Evolutionary conservation across 2,329 filamentous ascomycete genomes (phyloP).

Genomic region (Ascochyta pisi): DNA sequence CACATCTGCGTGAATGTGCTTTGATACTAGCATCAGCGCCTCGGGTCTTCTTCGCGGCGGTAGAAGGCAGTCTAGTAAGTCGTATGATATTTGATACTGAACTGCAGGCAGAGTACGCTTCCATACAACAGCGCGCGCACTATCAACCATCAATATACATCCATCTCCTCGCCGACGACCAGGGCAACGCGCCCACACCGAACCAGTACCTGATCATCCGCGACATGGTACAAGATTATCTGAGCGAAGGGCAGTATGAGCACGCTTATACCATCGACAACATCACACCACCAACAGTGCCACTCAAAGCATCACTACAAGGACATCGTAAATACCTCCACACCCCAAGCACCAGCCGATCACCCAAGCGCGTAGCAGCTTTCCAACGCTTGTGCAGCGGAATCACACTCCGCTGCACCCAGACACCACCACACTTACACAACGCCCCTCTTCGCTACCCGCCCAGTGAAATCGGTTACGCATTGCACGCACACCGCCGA

Average conservation of each 20-base stretch:
- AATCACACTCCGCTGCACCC: slow-evolving; percentile 19
- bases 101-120: slow-evolving; percentile 28
- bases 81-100: slow-evolving; percentile 18
- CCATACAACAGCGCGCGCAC: slow-evolving; percentile 28
- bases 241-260: slow-evolving; percentile 7
- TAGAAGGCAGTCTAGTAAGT: slow-evolving; percentile 32
- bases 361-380: slow-evolving; percentile 21
- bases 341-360: slow-evolving; percentile 19
- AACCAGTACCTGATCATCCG: slow-evolving; percentile 33
- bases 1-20: slow-evolving; percentile 32
- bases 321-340: slow-evolving; percentile 38
- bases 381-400: slow-evolving; percentile 29
- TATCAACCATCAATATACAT: slow-evolving; percentile 39
- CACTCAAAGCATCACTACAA: slow-evolving; percentile 2
- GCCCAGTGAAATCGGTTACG: slow-evolving; percentile 38
- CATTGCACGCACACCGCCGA: slow-evolving; percentile 23
- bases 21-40: slow-evolving; percentile 39
- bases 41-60: slow-evolving; percentile 30
- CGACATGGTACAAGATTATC: slow-evolving; percentile 27
- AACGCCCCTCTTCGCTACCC: slow-evolving; percentile 27
- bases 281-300: slow-evolving; percentile 15
- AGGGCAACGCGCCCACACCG: slow-evolving; percentile 31
- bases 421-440: slow-evolving; percentile 18
- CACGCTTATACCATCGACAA: slow-evolving; percentile 32
- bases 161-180: slow-evolving; percentile 31